Evolutionary conservation across 495 filamentous ascomycete genomes (phyloP), one percentile per base, ranked within the genome.

Genomic region (Neurospora tetraspora): DNA sequence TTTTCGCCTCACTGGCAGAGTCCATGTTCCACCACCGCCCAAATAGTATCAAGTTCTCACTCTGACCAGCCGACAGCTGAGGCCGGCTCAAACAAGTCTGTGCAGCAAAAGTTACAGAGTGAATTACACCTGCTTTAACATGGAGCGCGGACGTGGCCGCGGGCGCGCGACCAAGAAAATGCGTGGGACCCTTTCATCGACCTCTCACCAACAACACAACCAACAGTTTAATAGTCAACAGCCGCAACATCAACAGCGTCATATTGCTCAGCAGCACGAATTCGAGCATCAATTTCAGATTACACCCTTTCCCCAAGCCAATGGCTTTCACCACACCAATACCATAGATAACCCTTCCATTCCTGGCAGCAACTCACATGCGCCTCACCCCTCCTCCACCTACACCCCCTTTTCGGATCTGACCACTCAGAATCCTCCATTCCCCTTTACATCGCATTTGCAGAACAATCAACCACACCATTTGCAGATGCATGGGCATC

Each of bases 131-230:
- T 39, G 38, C 40, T 10, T 6, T 31, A 39, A 69, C 14, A 81
- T 80, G 78, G 79, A 81, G 61, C 78, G 79, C 59, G 79, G 78
- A 38, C 78, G 78, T 61, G 74, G 73, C 47, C 77, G 79, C 68
- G 78, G 77, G 69, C 79, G 79, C 75, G 77, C 73, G 70, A 73
- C 78, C 71, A 80, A 80, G 77, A 76, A 78, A 20, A 59, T 71
- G 74, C 78, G 78, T 69, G 77, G 71, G 53, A 73, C 74, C 31
- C 68, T 77, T 11, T 72, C 75, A 42, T 74, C 45, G 34, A 68
- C 70, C 68, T 70, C 75, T 71, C 75, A 74, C 70, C 40, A 43
- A 8, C 71, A 69, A 11, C 61, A 47, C 39, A 43, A n/a, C 71
- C 70, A 37, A 27, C 42, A 34, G 34, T 37, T 23, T 34, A n/a